These are phyloP conservation scores for Thraustotheca clavata DNA, from an alignment of 352 stramenopile species.

Conservation along the genomic window DNA sequence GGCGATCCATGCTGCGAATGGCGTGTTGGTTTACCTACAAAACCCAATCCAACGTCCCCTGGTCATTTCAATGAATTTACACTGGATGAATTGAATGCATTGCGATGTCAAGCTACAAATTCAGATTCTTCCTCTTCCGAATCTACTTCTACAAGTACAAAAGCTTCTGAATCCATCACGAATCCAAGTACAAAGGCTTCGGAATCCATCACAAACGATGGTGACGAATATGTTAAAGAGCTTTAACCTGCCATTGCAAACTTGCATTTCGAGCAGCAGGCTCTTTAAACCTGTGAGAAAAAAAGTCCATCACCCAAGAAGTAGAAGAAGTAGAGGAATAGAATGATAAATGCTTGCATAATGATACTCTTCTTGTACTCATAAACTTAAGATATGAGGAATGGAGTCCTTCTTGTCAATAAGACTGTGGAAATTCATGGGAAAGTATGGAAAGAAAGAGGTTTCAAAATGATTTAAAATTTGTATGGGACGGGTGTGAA, in stretches of 20 bases:
- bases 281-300: neutral
- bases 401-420: too few species aligned
- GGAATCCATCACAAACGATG: too few species aligned
- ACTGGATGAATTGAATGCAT: constrained; percentile 24
- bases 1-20: constrained; percentile 23
- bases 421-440: constrained; percentile 6
- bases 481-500: constrained; percentile 12
- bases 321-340: neutral
- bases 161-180: too few species aligned
- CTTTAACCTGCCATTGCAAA: too few species aligned
- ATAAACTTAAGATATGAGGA: too few species aligned
- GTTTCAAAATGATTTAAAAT: constrained; percentile 1
- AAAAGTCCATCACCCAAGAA: neutral
- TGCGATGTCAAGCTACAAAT: too few species aligned
- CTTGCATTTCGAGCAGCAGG: too few species aligned
- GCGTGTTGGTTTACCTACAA: constrained; percentile 1
- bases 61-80: constrained; percentile 38
- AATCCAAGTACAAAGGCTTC: too few species aligned
- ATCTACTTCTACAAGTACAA: too few species aligned
- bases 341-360: neutral
- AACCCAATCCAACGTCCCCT: constrained; percentile 28
- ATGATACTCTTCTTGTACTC: neutral
- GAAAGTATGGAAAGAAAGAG: constrained; percentile 6
- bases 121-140: too few species aligned
- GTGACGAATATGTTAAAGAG: too few species aligned